Evolutionary conservation across 2,329 filamentous ascomycete genomes (phyloP), one percentile per base, ranked within the genome.

Genomic region (Sodiomyces alkalinus): DNA sequence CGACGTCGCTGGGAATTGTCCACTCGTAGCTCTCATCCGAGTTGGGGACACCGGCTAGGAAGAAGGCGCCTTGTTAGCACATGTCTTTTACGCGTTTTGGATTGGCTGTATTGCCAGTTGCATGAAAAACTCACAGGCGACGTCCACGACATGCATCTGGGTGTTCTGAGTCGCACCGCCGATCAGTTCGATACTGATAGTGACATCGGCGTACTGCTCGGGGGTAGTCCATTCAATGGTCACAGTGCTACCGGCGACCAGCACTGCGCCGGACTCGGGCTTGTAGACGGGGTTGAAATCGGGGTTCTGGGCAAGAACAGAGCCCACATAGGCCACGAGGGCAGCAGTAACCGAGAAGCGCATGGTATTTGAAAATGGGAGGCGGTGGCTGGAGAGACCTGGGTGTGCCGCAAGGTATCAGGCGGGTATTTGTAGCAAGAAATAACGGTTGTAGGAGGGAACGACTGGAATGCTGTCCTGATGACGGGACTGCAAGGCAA

Each of bases 271-370:
- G 28, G 53, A 22, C 18, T 41, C 38, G 34, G 71, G 71, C 34
- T 50, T 50, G 41, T 44, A 55, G 46, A 76, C 54, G 43, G 57
- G 48, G 46, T 71, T 58, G 52, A 74, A 76, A 43, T 60, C 61
- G n/a, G 51, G 32, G 27, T 61, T 64, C 51, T 70, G 65, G 33
- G 68, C 68, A 34, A 68, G 37, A 38, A 49, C 61, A 36, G 60
- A 47, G 51, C 55, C 54, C 42, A 57, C 58, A 38, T 65, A 55
- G 45, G 65, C 66, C 53, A 71, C 41, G 39, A 64, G 38, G 44
- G 66, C 51, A 34, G 61, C 51, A 42, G 55, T 47, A 41, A 61
- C 48, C 38, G 56, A 48, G 56, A 63, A 69, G 44, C 57, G 62
- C 67, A 74, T 73, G 34, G 62, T 71, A 60, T 45, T 31, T 33